phyloP scores from a whole-genome alignment of 352 stramenopile genomes.

The Aphanomyces astaci region DNA sequence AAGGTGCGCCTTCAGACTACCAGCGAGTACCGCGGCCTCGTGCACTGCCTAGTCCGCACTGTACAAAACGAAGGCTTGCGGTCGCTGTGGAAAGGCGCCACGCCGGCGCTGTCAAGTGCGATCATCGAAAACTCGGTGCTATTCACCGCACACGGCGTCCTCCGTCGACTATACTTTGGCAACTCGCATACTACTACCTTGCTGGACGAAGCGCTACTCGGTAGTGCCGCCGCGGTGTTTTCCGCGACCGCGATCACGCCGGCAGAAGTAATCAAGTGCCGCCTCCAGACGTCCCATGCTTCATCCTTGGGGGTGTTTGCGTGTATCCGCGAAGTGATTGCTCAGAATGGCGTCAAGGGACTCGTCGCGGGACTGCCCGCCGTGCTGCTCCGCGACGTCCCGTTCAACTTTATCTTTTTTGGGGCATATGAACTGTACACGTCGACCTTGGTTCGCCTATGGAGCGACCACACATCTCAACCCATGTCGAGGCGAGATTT shows the following conservation, averaged over 20 bases:
- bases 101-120: constrained; percentile 75
- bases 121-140: constrained; percentile 88
- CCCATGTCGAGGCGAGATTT: constrained; percentile 58
- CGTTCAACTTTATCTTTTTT: constrained; percentile 89
- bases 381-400: constrained; percentile 75
- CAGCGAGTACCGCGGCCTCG: constrained; percentile 48
- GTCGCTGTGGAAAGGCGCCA: constrained; percentile 82
- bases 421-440: constrained; percentile 74
- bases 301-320: constrained; percentile 58
- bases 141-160: constrained; percentile 81
- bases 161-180: constrained; percentile 50
- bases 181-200: constrained; percentile 60
- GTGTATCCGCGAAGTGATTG: constrained; percentile 56
- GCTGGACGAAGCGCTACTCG: constrained; percentile 70
- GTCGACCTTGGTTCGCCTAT: constrained; percentile 33
- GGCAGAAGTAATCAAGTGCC: constrained; percentile 80
- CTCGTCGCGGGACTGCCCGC: constrained; percentile 74
- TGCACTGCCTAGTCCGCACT: constrained; percentile 57
- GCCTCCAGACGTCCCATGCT: constrained; percentile 67
- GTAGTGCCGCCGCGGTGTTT: constrained; percentile 67
- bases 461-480: constrained; percentile 28
- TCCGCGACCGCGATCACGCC: constrained; percentile 80
- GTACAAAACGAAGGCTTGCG: constrained; percentile 57
- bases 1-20: constrained; percentile 82
- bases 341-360: constrained; percentile 47